Evolutionary conservation across 192 early-diverging fungal genomes (phyloP).

Genomic region (Coemansia sp.): DNA sequence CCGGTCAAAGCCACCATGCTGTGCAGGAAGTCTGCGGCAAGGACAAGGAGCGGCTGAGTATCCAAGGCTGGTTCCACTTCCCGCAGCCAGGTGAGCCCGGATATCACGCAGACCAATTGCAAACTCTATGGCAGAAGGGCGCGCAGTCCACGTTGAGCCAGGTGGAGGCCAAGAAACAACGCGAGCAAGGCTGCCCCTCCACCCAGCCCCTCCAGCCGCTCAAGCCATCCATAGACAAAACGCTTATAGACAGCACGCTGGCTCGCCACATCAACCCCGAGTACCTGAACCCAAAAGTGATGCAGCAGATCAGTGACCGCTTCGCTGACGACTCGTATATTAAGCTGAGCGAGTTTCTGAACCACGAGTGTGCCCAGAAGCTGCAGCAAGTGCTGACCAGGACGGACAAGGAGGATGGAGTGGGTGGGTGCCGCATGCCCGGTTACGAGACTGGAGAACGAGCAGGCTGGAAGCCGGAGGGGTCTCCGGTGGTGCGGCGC

Average conservation of each 20-base stretch:
- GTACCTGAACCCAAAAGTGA: constrained; percentile 56
- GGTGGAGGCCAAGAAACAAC: constrained; percentile 46
- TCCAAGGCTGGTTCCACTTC: constrained; percentile 78
- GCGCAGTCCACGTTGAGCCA: constrained; percentile 62
- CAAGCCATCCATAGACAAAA: too few species aligned
- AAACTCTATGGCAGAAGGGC: constrained; percentile 34
- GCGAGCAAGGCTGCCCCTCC: constrained; percentile 26
- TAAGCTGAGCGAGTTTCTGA: constrained; percentile 63
- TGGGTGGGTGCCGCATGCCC: constrained; percentile 38
- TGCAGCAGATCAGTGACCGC: constrained; percentile 58
- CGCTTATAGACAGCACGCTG: constrained; percentile 26
- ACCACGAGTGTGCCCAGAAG: constrained; percentile 32
- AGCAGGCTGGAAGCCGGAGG: constrained; percentile 58
- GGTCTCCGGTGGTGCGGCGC: constrained; percentile 67
- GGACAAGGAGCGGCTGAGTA: constrained; percentile 57
- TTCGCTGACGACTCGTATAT: constrained; percentile 70
- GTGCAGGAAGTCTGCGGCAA: constrained; percentile 70
- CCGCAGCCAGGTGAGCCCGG: constrained; percentile 72
- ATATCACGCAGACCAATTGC: constrained; percentile 55
- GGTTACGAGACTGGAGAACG: constrained; percentile 62
- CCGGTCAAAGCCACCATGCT: constrained; percentile 76
- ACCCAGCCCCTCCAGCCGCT: constrained; percentile 26
- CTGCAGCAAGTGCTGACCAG: constrained; percentile 33
- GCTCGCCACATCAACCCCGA: constrained; percentile 60
- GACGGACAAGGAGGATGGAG: constrained; percentile 56